These are phyloP conservation scores for Pyrenochaeta sp. DNA, from an alignment of 2,329 filamentous ascomycete species.

Conservation along the genomic window DNA sequence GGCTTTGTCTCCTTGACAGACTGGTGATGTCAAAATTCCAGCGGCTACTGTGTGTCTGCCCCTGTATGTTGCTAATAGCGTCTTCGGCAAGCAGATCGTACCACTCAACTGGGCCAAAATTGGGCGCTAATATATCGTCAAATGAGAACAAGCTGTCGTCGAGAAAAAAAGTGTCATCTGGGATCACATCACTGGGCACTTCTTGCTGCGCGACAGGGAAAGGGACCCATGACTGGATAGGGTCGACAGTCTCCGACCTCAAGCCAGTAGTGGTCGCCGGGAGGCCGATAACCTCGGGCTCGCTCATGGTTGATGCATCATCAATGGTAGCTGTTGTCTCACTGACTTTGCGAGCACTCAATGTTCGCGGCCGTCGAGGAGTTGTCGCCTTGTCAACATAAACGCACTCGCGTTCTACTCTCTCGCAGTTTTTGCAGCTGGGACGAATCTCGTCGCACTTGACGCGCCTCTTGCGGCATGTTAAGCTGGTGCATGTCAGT, in stretches of 20 bases:
- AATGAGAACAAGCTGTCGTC: slow-evolving; percentile 36
- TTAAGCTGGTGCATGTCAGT: slow-evolving; percentile 41
- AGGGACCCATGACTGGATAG: slow-evolving; percentile 22
- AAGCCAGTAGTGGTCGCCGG: slow-evolving; percentile 5
- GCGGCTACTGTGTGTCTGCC: slow-evolving; percentile 44
- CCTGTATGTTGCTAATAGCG: slow-evolving; percentile 45
- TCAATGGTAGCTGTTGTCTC: slow-evolving; percentile 10
- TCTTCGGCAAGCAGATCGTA: slow-evolving; percentile 58
- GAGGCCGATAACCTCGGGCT: slow-evolving; percentile 5
- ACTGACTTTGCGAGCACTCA: slow-evolving; percentile 19
- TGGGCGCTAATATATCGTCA: slow-evolving; percentile 41
- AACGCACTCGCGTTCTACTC: slow-evolving; percentile 52
- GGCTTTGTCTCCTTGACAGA: slow-evolving; percentile 52
- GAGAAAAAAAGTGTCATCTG: slow-evolving; percentile 34
- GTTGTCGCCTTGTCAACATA: slow-evolving; percentile 35
- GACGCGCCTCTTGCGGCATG: slow-evolving; percentile 59
- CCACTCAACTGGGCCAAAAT: slow-evolving; percentile 57
- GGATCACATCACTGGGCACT: slow-evolving; percentile 27
- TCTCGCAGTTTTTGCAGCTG: slow-evolving; percentile 54
- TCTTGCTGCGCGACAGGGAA: slow-evolving; percentile 18
- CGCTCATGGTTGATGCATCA: slow-evolving; percentile 4
- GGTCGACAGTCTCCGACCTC: slow-evolving; percentile 10
- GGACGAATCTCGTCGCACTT: slow-evolving; percentile 61
- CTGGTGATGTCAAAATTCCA: slow-evolving; percentile 53
- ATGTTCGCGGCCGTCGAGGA: slow-evolving; percentile 14